Conservation (phyloP, 257 asterid genomes). For the Nicotiana attenuata region DNA sequence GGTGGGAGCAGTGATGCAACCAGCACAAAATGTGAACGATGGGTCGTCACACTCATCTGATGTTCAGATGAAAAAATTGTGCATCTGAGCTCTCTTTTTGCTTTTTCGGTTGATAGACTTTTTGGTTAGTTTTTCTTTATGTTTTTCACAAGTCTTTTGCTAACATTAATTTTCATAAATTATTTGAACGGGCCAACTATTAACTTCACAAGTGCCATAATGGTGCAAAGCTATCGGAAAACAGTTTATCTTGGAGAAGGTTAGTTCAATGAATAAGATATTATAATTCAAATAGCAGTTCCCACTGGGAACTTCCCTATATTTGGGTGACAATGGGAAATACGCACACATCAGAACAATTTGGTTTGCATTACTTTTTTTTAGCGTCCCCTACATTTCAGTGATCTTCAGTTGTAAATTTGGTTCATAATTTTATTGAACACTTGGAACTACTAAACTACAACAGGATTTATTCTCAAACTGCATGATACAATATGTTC, state of each 20-base stretch:
- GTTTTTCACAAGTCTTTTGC: too few species aligned
- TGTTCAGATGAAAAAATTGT: not conserved
- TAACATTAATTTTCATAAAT: too few species aligned
- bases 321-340: not conserved
- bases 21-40: not conserved
- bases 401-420: not conserved
- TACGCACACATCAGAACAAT: not conserved
- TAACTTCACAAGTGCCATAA: too few species aligned
- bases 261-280: too few species aligned
- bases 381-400: not conserved
- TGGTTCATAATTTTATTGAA: too few species aligned
- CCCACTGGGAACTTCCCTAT: not conserved
- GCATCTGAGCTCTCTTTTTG: not conserved
- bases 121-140: too few species aligned
- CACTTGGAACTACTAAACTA: not conserved
- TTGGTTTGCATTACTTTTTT: not conserved
- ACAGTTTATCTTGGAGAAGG: too few species aligned
- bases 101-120: too few species aligned
- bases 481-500: not conserved
- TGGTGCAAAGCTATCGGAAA: too few species aligned
- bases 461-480: not conserved
- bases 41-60: not conserved
- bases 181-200: too few species aligned
- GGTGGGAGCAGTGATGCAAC: not conserved
- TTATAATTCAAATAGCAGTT: too few species aligned